Conservation (phyloP, 768 basidiomycete genomes). For the Cantharellus cinnabarinus region DNA sequence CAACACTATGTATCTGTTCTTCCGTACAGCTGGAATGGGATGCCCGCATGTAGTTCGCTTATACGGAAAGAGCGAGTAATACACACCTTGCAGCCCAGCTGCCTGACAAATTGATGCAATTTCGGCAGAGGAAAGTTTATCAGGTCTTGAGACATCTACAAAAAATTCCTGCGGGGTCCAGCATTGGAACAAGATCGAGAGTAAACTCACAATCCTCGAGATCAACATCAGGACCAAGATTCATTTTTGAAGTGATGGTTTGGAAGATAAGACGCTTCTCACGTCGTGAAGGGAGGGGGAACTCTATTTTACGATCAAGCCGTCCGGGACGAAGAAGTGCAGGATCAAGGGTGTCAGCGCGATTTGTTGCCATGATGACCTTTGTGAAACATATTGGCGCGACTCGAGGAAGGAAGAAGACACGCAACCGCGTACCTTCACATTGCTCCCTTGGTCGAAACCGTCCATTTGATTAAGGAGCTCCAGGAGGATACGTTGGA, state of each 20-base stretch:
- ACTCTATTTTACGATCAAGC: constrained; percentile 96
- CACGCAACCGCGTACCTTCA: constrained; percentile 43
- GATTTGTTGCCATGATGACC: constrained; percentile 99
- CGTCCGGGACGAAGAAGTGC: constrained; percentile 94
- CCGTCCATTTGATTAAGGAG: constrained; percentile 99
- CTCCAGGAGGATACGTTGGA: constrained; percentile 93
- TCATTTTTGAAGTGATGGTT: constrained; percentile 94
- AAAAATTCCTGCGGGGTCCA: background rate
- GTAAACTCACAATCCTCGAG: constrained; percentile 76
- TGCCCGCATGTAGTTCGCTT: background rate
- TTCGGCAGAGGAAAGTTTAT: constrained; percentile 86
- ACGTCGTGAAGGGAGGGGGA: constrained; percentile 80
- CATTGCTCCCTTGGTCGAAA: constrained; percentile 95
- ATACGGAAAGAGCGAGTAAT: background rate
- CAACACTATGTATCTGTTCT: constrained; percentile 93
- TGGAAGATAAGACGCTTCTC: constrained; percentile 97
- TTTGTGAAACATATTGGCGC: constrained; percentile 15
- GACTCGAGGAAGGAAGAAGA: background rate
- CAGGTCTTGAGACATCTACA: constrained; percentile 87
- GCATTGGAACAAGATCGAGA: background rate
- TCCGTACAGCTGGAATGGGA: constrained; percentile 55
- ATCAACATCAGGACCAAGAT: constrained; percentile 91
- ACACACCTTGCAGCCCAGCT: constrained; percentile 80
- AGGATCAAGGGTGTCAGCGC: constrained; percentile 93
- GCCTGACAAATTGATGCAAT: constrained; percentile 92